Percentiles rank a stretch among this genome's conserved stretches.
Conservation (phyloP, 129 eudicot species). For the Helichrysum umbraculigerum region DNA sequence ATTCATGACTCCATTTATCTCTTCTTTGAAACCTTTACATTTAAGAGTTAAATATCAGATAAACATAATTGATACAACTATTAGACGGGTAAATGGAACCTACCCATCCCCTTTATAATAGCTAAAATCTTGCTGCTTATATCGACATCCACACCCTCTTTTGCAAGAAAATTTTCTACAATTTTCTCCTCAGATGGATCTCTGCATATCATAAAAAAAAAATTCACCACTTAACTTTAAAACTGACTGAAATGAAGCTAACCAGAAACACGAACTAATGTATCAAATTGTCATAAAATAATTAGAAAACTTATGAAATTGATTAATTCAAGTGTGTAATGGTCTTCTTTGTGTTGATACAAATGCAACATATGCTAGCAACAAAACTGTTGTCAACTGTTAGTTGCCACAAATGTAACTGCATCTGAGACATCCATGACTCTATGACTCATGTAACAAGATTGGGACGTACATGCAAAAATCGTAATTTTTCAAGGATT, state of each 20-base stretch:
- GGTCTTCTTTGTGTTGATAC: background rate
- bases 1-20: slow-evolving; percentile 50
- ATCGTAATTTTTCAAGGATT: slow-evolving; percentile 9
- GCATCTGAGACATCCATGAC: too few relatives aligned
- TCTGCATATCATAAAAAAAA: slow-evolving; percentile 34
- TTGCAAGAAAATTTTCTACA: slow-evolving; percentile 71
- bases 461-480: background rate
- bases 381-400: too few relatives aligned
- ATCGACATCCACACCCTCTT: slow-evolving; percentile 64
- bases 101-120: slow-evolving; percentile 88
- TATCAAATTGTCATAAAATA: background rate
- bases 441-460: too few relatives aligned
- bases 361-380: too few relatives aligned
- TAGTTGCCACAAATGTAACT: too few relatives aligned
- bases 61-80: background rate
- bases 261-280: background rate
- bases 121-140: slow-evolving; percentile 52
- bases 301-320: background rate
- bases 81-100: slow-evolving; percentile 19
- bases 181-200: slow-evolving; percentile 76
- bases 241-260: background rate
- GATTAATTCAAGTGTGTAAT: background rate
- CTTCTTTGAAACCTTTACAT: slow-evolving; percentile 85
- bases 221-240: slow-evolving; percentile 13
- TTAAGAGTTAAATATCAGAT: slow-evolving; percentile 15